Base-by-base conservation (phyloP, 805 yeast species). In the Kluyveromyces aestuarii region DNA sequence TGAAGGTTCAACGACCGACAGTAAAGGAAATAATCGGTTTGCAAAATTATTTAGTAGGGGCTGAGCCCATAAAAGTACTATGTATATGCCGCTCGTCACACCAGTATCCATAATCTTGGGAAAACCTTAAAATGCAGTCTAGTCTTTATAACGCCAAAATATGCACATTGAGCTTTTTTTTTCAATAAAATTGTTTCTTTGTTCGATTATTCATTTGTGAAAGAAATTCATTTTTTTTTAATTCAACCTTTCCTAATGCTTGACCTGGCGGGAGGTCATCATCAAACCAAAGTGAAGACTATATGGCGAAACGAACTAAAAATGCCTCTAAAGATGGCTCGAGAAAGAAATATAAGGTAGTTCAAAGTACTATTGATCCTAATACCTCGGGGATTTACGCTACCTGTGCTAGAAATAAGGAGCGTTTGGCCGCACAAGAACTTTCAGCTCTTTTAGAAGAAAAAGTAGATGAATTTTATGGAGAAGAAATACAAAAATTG, bases 321-420 rank as follows among this genome's bases (percentile, higher is more conserved):
- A 19, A 17, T 11, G 45, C 35, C 33, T 16, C 25, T 2, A 43
- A 36, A 43, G 38, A 25, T 30, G 39, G 39, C 33, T 18, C 17
- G 25, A 33, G 21, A n/a, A 43, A 43, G 16, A 43, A 46, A 45
- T 44, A 49, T 40, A 43, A 46, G 40, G 35, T 46, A 56, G 59
- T 62, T 55, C 49, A 59, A 73, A 72, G 61, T 54, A 45, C 52
- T 40, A 39, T 90, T 17, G 96, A 90, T 58, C 96, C 96, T 0
- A 84, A 84, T 38, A 85, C 93, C 48, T 70, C 82, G 37, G 99
- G 99, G 0, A 74, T 93, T 0, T 93, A 86, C 66, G 96, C 89
- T 11, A 86, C 98, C 0, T 91, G 97, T 65, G 78, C 80, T 45
- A 75, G 96, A 56, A 84, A 84, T 37, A 80, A 82, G 50, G 99